Evolutionary conservation across 169 alveolate species (phyloP).

Genomic region (Plasmodium ovale): DNA sequence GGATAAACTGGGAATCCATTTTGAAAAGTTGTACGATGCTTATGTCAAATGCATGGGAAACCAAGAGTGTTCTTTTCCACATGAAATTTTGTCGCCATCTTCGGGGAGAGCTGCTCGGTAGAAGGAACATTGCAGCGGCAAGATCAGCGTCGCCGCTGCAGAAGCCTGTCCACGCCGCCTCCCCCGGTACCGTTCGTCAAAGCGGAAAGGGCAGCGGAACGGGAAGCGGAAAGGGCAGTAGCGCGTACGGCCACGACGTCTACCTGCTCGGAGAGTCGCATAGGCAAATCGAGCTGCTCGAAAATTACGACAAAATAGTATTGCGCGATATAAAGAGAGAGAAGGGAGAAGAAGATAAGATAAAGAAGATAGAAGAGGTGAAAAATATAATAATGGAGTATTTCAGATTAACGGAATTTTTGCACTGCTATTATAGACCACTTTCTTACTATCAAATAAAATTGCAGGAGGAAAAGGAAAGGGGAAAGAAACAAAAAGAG

Average conservation of each 20-base stretch:
- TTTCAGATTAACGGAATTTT: constrained; percentile 34
- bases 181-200: too few species aligned
- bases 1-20: neutral
- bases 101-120: neutral
- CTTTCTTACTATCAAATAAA: constrained; percentile 66
- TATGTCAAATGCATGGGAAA: neutral
- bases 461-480: constrained; percentile 49
- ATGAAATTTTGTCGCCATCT: constrained; percentile 36
- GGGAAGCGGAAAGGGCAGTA: neutral
- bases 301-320: constrained; percentile 53
- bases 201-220: too few species aligned
- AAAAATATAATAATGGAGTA: constrained; percentile 45
- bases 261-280: neutral
- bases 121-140: too few species aligned
- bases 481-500: neutral
- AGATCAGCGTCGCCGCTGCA: too few species aligned
- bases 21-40: constrained; percentile 29
- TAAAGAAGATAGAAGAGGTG: constrained; percentile 20
- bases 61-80: neutral
- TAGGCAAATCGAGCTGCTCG: constrained; percentile 48
- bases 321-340: constrained; percentile 23
- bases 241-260: neutral
- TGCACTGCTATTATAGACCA: constrained; percentile 72
- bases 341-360: neutral
- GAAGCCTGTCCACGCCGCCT: too few species aligned